Conservation (phyloP, 345 rosid species). For the Excoecaria agallocha region DNA sequence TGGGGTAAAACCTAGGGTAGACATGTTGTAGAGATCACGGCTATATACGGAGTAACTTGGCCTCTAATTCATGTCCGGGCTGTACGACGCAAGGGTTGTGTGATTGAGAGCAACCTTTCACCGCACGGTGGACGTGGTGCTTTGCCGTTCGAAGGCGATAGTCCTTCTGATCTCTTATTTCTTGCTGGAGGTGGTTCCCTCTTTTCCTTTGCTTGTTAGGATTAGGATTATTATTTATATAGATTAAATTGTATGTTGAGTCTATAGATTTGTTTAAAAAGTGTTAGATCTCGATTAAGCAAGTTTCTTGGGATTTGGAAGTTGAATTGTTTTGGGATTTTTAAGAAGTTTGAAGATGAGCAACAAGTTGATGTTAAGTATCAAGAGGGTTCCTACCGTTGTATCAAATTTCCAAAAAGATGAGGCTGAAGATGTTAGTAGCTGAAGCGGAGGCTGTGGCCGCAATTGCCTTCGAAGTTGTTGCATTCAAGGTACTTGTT, state of each 20-base stretch:
- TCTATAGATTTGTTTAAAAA: background rate
- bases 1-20: constrained; percentile 23
- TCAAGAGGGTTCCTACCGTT: no score
- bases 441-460: no score
- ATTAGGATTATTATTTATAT: constrained; percentile 3
- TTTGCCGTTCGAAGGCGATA: constrained; percentile 99
- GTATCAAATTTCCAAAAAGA: no score
- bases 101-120: constrained; percentile 77
- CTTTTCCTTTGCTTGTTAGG: constrained; percentile 16
- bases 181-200: no score
- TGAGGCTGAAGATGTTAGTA: no score
- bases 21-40: constrained; percentile 89
- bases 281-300: constrained; percentile 11
- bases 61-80: constrained; percentile 74
- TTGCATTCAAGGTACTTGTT: no score
- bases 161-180: constrained; percentile 98
- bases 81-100: constrained; percentile 78
- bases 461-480: no score
- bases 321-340: background rate
- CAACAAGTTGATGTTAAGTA: no score
- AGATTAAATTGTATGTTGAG: background rate
- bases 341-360: background rate
- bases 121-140: constrained; percentile 99
- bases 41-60: constrained; percentile 69
- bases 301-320: constrained; percentile 11